Base-by-base conservation (phyloP, 306 rosid species). In the Cucurbita moschata region DNA sequence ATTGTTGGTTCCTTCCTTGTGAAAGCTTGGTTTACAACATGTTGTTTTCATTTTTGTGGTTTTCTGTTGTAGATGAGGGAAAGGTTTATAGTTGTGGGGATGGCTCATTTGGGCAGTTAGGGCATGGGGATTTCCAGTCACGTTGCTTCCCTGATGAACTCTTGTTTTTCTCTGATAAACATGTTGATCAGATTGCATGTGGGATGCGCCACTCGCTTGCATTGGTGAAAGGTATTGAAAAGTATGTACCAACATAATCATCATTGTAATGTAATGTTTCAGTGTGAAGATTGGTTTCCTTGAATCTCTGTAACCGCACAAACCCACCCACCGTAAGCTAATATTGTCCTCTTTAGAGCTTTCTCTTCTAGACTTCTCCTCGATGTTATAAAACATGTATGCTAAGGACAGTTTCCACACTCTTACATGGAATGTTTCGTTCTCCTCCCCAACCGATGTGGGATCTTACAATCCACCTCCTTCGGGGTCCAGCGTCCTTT, bases 41-140 rank as follows among this genome's bases (percentile, higher is more conserved):
- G 35, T 30, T 30, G 35, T 30, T 15, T 38, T 44, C 62, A 49
- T 60, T 80, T 9, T 44, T 50, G 47, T 77, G 77, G 38, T 76
- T 73, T 81, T 14, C 15, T 61, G 47, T 61, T 82, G 35, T 67
- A 91, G 99, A 85, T 84, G 38, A 39, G 15, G 90, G 96, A 52
- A 66, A 42, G 71, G 70, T 89, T 62, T 94, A 86, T 85, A 91
- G 89, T 12, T 94, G 96, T 78, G 99, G 92, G 35, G 97, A 91
- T 77, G 97, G 97, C 19, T 80, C 92, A 1, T 94, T 94, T 85
- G 99, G 96, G 65, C 99, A 94, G 89, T 92, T 94, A n/a, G 97
- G 97, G 43, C 99, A 87, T 79, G 96, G 97, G 5, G 91, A 91
- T 76, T 68, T 67, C 75, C 79, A 64, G 38, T 87, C 90, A 18